These are phyloP conservation scores for Cladophialophora exuberans DNA, from an alignment of 2,329 filamentous ascomycete species.

Conservation along the genomic window DNA sequence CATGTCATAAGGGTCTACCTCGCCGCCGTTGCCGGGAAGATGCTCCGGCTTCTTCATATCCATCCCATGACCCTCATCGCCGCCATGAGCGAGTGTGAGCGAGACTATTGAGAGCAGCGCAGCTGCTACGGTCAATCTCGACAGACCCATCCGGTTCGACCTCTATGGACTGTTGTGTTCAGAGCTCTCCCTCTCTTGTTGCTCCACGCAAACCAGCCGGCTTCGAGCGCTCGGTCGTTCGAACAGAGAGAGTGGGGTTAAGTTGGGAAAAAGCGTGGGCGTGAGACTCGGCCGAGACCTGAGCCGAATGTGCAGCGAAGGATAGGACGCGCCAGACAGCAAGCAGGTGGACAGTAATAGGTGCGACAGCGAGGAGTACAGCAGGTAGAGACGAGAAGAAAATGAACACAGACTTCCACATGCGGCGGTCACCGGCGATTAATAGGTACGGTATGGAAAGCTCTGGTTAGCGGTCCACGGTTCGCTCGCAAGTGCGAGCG, in stretches of 20 bases:
- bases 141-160: conserved; percentile 23
- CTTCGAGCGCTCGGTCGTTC: conserved; percentile 1
- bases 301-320: conserved; percentile 1
- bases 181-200: conserved; percentile 14
- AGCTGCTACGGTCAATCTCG: conserved; percentile 27
- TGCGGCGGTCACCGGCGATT: conserved; percentile 11
- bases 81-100: conserved; percentile 29
- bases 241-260: background rate
- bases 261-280: no score
- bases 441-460: no score
- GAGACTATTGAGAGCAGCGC: conserved; percentile 30
- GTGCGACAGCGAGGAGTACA: background rate
- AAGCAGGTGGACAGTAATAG: background rate
- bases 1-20: conserved; percentile 29
- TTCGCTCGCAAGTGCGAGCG: no score
- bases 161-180: background rate
- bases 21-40: conserved; percentile 30
- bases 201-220: conserved; percentile 1
- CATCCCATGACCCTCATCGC: conserved; percentile 22
- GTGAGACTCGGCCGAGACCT: background rate
- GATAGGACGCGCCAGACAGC: background rate
- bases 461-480: no score
- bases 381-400: background rate
- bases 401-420: conserved; percentile 8
- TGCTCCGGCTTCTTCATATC: conserved; percentile 33